Evolutionary conservation across 106 monocot species (phyloP).

Genomic region (Posidonia australis): DNA sequence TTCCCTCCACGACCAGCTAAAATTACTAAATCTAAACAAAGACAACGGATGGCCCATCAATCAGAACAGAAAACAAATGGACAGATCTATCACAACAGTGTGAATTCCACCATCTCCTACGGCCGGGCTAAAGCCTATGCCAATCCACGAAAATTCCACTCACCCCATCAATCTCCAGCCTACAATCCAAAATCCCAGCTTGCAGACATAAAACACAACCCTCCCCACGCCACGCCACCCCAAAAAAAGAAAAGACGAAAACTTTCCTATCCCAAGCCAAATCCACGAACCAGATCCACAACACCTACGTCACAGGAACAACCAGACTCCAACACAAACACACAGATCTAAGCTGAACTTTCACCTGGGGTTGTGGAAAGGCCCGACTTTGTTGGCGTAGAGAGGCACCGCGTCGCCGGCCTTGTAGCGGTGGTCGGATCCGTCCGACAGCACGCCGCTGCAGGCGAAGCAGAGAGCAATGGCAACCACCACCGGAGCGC

Average conservation of each 20-base stretch:
- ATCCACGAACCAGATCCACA: neutral
- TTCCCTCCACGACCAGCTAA: too few relatives aligned
- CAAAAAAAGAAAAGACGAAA: too few relatives aligned
- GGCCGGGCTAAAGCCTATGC: too few relatives aligned
- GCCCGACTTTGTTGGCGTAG: conserved; percentile 63
- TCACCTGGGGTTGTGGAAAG: conserved; percentile 63
- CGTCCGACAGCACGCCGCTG: conserved; percentile 34
- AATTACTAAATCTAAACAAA: too few relatives aligned
- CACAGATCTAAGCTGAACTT: neutral
- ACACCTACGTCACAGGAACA: neutral
- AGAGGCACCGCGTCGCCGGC: conserved; percentile 37
- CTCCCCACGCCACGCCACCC: too few relatives aligned
- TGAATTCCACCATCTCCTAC: neutral
- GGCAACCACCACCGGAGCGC: conserved; percentile 5
- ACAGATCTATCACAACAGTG: too few relatives aligned
- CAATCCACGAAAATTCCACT: neutral
- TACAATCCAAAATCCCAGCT: too few relatives aligned
- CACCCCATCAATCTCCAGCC: neutral
- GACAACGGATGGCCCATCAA: too few relatives aligned
- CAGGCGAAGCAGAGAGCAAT: conserved; percentile 10
- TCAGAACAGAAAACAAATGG: too few relatives aligned
- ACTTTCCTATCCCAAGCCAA: too few relatives aligned
- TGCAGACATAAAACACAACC: too few relatives aligned
- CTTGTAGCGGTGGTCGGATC: conserved; percentile 47
- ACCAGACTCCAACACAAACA: neutral